Evolutionary conservation across 345 rosid genomes (phyloP).

Genomic region (Durio zibethinus): DNA sequence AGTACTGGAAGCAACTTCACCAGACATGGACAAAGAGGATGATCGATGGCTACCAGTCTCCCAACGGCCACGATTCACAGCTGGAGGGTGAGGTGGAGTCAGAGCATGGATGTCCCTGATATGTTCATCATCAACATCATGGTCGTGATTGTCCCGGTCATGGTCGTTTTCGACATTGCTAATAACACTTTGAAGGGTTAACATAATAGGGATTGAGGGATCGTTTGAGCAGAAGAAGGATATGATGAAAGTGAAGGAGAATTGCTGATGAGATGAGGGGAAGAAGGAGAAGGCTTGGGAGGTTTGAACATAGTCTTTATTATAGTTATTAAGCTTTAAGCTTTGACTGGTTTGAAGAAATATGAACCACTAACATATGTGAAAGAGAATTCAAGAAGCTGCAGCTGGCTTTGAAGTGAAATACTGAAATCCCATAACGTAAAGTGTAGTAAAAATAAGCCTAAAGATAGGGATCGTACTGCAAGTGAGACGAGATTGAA

Average conservation of each 20-base stretch:
- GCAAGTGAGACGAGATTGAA: not conserved
- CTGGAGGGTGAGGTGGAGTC: conserved; percentile 54
- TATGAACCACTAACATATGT: conserved; percentile 17
- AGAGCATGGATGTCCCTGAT: conserved; percentile 84
- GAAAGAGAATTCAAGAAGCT: not conserved
- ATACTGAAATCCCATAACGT: not conserved
- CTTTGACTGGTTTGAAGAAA: conserved; percentile 2
- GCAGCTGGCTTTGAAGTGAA: not conserved
- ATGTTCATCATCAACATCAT: conserved; percentile 17
- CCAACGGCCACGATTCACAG: conserved; percentile 41
- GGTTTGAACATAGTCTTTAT: not conserved
- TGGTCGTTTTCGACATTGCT: conserved; percentile 23
- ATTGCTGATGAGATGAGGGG: not conserved
- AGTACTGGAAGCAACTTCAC: conserved; percentile 45
- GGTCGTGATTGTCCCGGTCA: not conserved
- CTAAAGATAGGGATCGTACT: not conserved
- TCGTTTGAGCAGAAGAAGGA: not conserved
- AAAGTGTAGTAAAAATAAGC: not conserved
- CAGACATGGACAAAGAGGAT: conserved; percentile 37
- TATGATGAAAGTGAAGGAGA: not conserved
- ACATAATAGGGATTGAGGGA: conserved; percentile 19
- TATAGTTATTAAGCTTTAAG: not conserved
- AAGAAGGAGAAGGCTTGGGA: not conserved
- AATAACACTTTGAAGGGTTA: conserved; percentile 23
- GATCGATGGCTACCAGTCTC: conserved; percentile 48